phyloP scores from a whole-genome alignment of 345 rosid genomes.

The Physaria fendleri region DNA sequence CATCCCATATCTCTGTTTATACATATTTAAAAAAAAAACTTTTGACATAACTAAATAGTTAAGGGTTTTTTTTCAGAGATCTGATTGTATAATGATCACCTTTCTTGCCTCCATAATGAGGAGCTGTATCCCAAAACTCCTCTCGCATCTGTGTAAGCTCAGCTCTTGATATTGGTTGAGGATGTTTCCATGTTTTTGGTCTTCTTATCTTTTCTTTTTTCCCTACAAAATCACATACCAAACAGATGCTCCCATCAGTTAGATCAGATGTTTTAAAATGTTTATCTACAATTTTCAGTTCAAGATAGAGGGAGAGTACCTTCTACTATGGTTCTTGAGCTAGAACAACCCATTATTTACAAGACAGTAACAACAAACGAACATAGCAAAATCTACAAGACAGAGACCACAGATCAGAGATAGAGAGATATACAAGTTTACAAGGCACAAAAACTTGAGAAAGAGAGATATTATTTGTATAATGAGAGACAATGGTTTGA shows the following conservation, averaged over 20 bases:
- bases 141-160: conserved; percentile 77
- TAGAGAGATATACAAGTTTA: too few relatives aligned
- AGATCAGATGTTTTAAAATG: background rate
- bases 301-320: conserved; percentile 18
- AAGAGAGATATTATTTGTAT: background rate
- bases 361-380: background rate
- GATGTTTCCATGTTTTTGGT: conserved; percentile 87
- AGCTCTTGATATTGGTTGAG: conserved; percentile 70
- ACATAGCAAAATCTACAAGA: conserved; percentile 8
- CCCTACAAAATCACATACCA: conserved; percentile 32
- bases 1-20: conserved; percentile 77
- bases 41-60: background rate
- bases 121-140: conserved; percentile 97
- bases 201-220: conserved; percentile 56
- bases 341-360: conserved; percentile 30
- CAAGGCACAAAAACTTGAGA: conserved; percentile 2
- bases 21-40: background rate
- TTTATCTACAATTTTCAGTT: too few relatives aligned
- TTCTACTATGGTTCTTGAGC: conserved; percentile 21
- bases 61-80: background rate
- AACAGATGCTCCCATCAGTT: background rate
- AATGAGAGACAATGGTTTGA: too few relatives aligned
- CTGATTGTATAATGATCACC: conserved; percentile 19
- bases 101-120: conserved; percentile 80
- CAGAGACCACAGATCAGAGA: background rate